Conservation (phyloP, 257 asterid genomes). For the Datura wrightii region DNA sequence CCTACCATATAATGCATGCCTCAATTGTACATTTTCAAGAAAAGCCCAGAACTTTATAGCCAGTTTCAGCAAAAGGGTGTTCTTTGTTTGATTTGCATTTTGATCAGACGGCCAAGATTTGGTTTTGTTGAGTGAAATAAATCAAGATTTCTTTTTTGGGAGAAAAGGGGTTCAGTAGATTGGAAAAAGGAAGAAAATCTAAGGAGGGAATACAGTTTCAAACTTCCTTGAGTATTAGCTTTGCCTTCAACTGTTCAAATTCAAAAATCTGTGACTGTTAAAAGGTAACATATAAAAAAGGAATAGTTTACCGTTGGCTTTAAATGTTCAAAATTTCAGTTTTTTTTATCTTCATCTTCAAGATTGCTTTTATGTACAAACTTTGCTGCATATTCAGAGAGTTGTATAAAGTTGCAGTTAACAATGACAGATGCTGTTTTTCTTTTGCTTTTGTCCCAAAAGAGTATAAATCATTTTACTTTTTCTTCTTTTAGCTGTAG, state of each 20-base stretch:
- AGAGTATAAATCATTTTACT: not conserved
- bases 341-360: not conserved
- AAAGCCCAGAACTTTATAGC: not conserved
- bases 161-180: not conserved
- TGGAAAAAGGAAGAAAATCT: slow-evolving; percentile 25
- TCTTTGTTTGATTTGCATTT: slow-evolving; percentile 12
- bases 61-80: slow-evolving; percentile 18
- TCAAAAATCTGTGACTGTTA: slow-evolving; percentile 52
- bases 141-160: not conserved
- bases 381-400: slow-evolving; percentile 49
- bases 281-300: slow-evolving; percentile 48
- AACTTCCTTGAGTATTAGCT: slow-evolving; percentile 45
- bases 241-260: slow-evolving; percentile 61
- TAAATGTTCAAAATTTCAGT: slow-evolving; percentile 26
- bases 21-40: slow-evolving; percentile 29
- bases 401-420: slow-evolving; percentile 36
- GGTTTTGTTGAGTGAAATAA: not conserved
- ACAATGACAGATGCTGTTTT: slow-evolving; percentile 44
- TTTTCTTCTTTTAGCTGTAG: not conserved
- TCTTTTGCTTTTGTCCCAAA: slow-evolving; percentile 41
- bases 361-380: slow-evolving; percentile 31
- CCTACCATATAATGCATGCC: slow-evolving; percentile 28
- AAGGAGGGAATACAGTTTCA: slow-evolving; percentile 51
- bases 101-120: slow-evolving; percentile 1
- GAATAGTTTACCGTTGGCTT: slow-evolving; percentile 45